Percentiles rank a stretch among this genome's conserved stretches.
Evolutionary conservation across 73 alveolate species (phyloP).

Genomic region (Paramecium biaurelia): DNA sequence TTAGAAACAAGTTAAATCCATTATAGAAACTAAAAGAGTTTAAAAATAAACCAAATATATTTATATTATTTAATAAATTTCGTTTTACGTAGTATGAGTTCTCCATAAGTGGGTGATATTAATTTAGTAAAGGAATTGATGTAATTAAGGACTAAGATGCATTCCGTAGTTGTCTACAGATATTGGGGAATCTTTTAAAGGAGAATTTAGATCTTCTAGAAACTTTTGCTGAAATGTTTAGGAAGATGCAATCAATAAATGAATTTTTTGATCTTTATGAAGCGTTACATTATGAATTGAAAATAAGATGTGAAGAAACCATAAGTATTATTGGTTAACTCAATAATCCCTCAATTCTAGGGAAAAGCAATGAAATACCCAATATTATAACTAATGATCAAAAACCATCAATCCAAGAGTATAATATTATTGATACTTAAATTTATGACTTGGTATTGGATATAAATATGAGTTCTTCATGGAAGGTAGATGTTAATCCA

Average conservation of each 20-base stretch:
- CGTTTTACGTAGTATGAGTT: conserved; percentile 10
- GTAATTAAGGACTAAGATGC: conserved; percentile 52
- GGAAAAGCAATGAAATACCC: background rate
- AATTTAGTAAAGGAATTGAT: background rate
- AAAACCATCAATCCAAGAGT: background rate
- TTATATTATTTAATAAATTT: background rate
- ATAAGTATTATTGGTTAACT: background rate
- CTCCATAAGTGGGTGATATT: background rate
- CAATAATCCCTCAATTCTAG: background rate
- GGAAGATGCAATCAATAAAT: background rate
- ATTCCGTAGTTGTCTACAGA: background rate
- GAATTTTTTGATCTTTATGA: conserved; percentile 42
- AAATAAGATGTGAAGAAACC: conserved; percentile 34
- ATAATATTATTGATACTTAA: background rate
- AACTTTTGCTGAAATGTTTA: conserved; percentile 2
- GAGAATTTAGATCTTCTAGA: conserved; percentile 34
- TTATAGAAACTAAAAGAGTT: background rate
- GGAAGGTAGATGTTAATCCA: conserved; percentile 16
- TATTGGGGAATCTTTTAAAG: background rate
- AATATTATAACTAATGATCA: conserved; percentile 12
- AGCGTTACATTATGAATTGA: conserved; percentile 33
- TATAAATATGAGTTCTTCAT: background rate
- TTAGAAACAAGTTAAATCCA: background rate
- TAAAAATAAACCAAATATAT: background rate
- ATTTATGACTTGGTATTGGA: conserved; percentile 11